Base-by-base conservation (phyloP, 2,329 filamentous ascomycete species). In the Furcasterigmium furcatum region DNA sequence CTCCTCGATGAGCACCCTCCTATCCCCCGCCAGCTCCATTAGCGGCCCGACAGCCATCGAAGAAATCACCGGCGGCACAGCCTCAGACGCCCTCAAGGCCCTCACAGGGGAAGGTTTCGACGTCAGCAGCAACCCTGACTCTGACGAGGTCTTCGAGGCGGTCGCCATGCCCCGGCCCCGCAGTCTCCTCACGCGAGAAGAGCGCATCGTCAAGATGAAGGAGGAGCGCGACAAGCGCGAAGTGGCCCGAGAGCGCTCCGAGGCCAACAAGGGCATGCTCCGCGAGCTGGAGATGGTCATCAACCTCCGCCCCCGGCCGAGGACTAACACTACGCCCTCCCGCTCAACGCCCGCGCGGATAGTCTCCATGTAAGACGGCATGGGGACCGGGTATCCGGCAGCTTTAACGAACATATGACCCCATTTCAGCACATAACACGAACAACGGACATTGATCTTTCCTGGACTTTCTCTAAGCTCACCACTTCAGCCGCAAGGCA, bases 201-300 rank as follows among this genome's bases (percentile, higher is more conserved):
- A 99, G 67, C 83, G 94, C 36, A 87, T 97, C 56, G 76, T 77
- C 36, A 92, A 87, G 65, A 91, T 96, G 73, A 86, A 87, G 56
- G 91, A 96, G 60, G 92, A 97, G 38, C 80, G 92, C 46, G 84
- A 83, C 44, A 81, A 80, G 51, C 87, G 88, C 60, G 85, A 87
- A 18, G 74, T 82, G 34, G 72, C 84, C 34, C 81, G 84, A 45
- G 88, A 91, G 55, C 86, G 87, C 59, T 73, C 82, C 38, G 90
- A 96, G 51, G 87, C 89, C 10, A 95, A 84, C 52, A 88, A 84
- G 36, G 89, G 87, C 55, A 96, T 99, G 89, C 77, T 99, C 52
- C 84, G 87, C 52, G 94, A 99, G 68, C 75, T 99, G 47, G 90
- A 96, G 70, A 92, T 88, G 53, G 82, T 99, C 49, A 95, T 97